phyloP scores from a whole-genome alignment of 306 rosid species.

The Rubus parviflorus region DNA sequence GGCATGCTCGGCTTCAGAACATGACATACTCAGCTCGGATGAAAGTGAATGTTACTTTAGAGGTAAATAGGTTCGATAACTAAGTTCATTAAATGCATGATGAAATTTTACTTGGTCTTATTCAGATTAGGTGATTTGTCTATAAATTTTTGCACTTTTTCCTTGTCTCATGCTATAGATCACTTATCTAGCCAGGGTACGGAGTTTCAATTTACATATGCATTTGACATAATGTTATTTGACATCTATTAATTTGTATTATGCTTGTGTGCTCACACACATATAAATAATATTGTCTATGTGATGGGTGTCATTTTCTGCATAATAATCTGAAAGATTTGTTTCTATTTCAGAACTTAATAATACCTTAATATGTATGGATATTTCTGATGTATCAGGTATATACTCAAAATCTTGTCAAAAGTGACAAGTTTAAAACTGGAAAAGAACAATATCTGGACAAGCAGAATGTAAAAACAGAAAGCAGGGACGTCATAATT shows the following conservation, averaged over 20 bases:
- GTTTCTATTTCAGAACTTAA: not conserved
- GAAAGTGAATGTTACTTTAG: slow-evolving; percentile 46
- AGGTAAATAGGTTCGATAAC: slow-evolving; percentile 46
- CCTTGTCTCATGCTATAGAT: not conserved
- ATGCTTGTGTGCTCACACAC: not conserved
- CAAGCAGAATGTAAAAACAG: slow-evolving; percentile 30
- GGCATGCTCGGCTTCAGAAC: slow-evolving; percentile 90
- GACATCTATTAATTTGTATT: not conserved
- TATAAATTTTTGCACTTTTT: not conserved
- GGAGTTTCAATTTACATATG: not conserved
- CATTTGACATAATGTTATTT: not conserved
- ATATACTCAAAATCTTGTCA: slow-evolving; percentile 45
- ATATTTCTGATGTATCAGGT: slow-evolving; percentile 49
- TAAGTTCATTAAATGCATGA: not conserved
- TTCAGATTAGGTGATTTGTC: not conserved
- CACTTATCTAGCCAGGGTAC: not conserved
- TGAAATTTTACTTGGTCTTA: not conserved
- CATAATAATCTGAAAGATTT: not conserved
- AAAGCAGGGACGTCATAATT: slow-evolving; percentile 52
- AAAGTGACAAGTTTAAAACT: slow-evolving; percentile 86
- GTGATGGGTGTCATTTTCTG: not conserved
- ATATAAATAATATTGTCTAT: not conserved
- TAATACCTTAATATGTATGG: slow-evolving; percentile 13
- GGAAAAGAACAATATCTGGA: slow-evolving; percentile 65
- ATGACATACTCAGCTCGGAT: slow-evolving; percentile 85